Evolutionary conservation across 73 alveolate genomes (phyloP), one percentile per base, ranked within the genome.

Genomic region (Uronychia binucleata): DNA sequence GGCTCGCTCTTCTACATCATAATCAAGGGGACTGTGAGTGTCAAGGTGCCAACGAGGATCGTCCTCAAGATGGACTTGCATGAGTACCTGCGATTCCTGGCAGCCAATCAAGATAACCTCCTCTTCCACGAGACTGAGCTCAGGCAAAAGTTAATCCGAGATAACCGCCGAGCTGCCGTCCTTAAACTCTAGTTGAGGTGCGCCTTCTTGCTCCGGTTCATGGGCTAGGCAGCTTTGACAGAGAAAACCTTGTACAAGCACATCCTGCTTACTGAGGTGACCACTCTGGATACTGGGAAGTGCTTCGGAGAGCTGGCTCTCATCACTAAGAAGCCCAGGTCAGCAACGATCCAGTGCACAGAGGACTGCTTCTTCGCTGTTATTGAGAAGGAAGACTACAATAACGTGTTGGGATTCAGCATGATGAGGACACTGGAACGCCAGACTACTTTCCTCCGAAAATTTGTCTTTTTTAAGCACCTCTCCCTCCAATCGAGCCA

Each of bases 281-380:
- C 81, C 26, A 81, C 81, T 19, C 81, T 81, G 1, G 75, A 60
- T 30, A 8, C 60, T 28, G 88, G 88, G 1, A 59, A 81, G 29
- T 58, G 81, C n/a, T 81, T 81, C 59, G 88, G 88, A 59, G 88
- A 81, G 29, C 26, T 81, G 67, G 88, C 88, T 59, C 34, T 81
- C 1, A 60, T 81, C 46, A 58, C 60, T 29, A 31, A 31, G 14
- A 58, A 59, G 34, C 31, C 59, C 11, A 58, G 88, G 30, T 81
- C 34, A 28, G 88, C 88, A 1, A 81, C 88, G n/a, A 81, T 81
- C 33, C 82, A 58, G 28, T 58, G 81, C 32, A 58, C 0, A 81
- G 58, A 28, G 14, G 88, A 81, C 34, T 58, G 82, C 0, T 75
- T 58, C 32, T 81, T 81, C 34, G 59, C 75, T 0, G 59, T 81